Evolutionary conservation across 2,329 filamentous ascomycete genomes (phyloP).

Genomic region (Neoarthrinium moseri): DNA sequence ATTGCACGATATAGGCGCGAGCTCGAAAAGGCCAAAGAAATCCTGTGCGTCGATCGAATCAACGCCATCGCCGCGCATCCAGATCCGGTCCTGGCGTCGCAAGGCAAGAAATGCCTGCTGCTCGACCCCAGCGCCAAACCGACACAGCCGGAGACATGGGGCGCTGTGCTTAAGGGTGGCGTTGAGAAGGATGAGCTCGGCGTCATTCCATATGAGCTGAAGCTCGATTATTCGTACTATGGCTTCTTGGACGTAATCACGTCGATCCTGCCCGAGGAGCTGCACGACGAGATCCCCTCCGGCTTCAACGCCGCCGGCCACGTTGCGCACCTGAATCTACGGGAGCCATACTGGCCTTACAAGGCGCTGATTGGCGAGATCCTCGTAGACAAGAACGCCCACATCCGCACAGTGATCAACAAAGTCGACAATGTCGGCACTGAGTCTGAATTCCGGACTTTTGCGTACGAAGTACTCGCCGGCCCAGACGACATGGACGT

Average conservation of each 20-base stretch:
- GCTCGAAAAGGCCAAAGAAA: conserved; percentile 64
- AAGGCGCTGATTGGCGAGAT: conserved; percentile 84
- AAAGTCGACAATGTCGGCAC: conserved; percentile 87
- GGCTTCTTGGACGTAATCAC: conserved; percentile 66
- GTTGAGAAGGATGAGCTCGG: conserved; percentile 67
- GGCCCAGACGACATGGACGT: conserved; percentile 82
- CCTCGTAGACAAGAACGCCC: conserved; percentile 83
- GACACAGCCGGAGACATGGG: conserved; percentile 73
- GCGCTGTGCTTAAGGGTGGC: conserved; percentile 64
- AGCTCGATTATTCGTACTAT: conserved; percentile 77
- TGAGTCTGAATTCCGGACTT: conserved; percentile 85
- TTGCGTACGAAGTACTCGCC: conserved; percentile 85
- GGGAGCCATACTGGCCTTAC: conserved; percentile 79
- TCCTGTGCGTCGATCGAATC: conserved; percentile 64
- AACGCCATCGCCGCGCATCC: conserved; percentile 64
- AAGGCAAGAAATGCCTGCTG: conserved; percentile 62
- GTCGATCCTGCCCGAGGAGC: conserved; percentile 76
- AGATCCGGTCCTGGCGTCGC: conserved; percentile 46
- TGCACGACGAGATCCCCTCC: conserved; percentile 76
- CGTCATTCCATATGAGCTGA: conserved; percentile 72
- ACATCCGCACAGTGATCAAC: conserved; percentile 88
- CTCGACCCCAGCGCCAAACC: conserved; percentile 55
- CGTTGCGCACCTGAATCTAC: conserved; percentile 89
- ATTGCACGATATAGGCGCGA: conserved; percentile 70
- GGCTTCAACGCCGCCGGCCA: conserved; percentile 90